Conservation (phyloP, 305 asterid genomes). For the Fraxinus baroniana region DNA sequence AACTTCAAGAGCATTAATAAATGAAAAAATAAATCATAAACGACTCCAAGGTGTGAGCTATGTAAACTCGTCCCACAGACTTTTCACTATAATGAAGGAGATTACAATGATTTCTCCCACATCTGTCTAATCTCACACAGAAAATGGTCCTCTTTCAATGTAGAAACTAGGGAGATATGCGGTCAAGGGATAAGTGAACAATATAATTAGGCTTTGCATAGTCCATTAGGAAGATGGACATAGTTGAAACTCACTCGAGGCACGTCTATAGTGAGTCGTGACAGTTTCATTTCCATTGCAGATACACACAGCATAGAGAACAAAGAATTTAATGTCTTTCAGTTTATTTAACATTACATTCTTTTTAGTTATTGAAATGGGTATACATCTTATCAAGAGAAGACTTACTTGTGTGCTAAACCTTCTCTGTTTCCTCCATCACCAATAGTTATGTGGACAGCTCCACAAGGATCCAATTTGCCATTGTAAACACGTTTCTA, state of each 20-base stretch:
- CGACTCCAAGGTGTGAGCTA: background rate
- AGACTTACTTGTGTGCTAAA: constrained; percentile 42
- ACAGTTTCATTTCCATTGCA: background rate
- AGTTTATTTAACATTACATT: background rate
- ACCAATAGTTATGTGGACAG: constrained; percentile 53
- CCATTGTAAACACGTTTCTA: constrained; percentile 45
- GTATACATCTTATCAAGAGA: background rate
- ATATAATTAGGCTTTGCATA: background rate
- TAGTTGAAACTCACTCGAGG: background rate
- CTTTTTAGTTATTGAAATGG: background rate
- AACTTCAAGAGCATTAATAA: background rate
- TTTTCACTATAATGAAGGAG: background rate
- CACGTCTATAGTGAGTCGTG: background rate
- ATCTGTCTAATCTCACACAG: background rate
- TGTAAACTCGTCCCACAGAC: background rate
- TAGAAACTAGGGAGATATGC: background rate
- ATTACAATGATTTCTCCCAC: background rate
- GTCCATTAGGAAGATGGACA: background rate
- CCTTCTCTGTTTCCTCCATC: constrained; percentile 61
- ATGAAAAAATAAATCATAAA: background rate
- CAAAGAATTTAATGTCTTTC: background rate
- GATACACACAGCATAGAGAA: background rate
- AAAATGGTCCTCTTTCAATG: background rate
- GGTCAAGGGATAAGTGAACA: background rate
- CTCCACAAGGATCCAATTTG: constrained; percentile 42